Percentiles rank a stretch among this genome's conserved stretches.
Conservation (phyloP, 73 alveolate genomes). For the Paramecium biaurelia region DNA sequence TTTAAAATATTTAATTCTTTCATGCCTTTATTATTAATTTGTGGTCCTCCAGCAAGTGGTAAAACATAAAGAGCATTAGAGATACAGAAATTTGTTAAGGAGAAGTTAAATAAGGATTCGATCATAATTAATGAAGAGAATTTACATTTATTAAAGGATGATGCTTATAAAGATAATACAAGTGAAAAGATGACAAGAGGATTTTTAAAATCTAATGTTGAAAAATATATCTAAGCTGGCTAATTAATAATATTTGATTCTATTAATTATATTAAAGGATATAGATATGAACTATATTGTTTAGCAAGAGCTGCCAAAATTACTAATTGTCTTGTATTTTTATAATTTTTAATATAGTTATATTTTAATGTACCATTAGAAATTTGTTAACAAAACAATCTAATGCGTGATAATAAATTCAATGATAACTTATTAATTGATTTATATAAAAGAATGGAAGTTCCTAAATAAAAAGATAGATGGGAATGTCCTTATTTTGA, state of each 20-base stretch:
- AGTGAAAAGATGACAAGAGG: conserved; percentile 89
- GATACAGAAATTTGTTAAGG: conserved; percentile 78
- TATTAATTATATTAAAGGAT: conserved; percentile 95
- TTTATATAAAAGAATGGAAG: conserved; percentile 86
- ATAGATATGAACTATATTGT: conserved; percentile 93
- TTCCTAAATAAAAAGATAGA: conserved; percentile 87
- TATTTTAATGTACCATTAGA: not conserved
- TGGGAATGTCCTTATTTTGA: conserved; percentile 95
- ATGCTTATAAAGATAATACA: conserved; percentile 72
- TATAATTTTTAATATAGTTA: conserved; percentile 64
- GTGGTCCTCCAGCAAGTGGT: conserved; percentile 97
- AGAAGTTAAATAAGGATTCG: conserved; percentile 69
- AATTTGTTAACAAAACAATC: conserved; percentile 62
- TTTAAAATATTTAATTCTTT: not conserved
- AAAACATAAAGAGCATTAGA: conserved; percentile 87
- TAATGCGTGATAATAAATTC: conserved; percentile 46
- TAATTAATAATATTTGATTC: conserved; percentile 93
- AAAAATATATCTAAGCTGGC: conserved; percentile 76
- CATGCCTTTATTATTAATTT: conserved; percentile 92
- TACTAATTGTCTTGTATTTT: conserved; percentile 80
- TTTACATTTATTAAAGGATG: conserved; percentile 74
- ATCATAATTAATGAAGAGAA: conserved; percentile 87
- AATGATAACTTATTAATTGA: conserved; percentile 76
- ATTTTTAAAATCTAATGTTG: conserved; percentile 89
- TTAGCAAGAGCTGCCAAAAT: conserved; percentile 91